Conservation (phyloP, 2,329 filamentous ascomycete species). For the Fusarium virguliforme region DNA sequence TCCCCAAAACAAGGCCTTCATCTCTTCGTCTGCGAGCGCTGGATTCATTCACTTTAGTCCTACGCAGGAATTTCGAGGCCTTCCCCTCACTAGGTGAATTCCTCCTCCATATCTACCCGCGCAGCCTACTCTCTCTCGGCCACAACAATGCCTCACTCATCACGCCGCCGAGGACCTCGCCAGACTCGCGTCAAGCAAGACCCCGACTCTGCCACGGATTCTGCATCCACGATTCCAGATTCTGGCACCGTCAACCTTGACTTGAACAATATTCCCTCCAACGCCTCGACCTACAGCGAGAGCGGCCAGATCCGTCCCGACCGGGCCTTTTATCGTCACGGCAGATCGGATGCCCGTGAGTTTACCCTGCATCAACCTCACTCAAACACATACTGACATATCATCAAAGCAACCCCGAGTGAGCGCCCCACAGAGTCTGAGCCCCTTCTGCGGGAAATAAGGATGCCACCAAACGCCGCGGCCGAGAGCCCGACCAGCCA, state of each 20-base stretch:
- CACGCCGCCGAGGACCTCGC: conserved; percentile 44
- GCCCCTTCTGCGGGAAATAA: conserved; percentile 58
- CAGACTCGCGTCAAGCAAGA: conserved; percentile 49
- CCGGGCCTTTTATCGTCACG: conserved; percentile 49
- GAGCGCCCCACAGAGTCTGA: conserved; percentile 56
- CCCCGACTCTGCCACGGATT: conserved; percentile 41
- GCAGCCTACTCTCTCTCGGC: conserved; percentile 27
- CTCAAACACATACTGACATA: conserved; percentile 11
- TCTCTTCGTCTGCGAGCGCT: conserved; percentile 5
- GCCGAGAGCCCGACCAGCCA: conserved; percentile 47
- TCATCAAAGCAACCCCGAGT: conserved; percentile 57
- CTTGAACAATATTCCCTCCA: conserved; percentile 32
- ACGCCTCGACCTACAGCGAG: conserved; percentile 42
- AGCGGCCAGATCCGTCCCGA: conserved; percentile 33
- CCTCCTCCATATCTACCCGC: conserved; percentile 32
- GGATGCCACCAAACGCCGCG: conserved; percentile 49
- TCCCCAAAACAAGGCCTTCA: conserved; percentile 20
- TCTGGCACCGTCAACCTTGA: conserved; percentile 34
- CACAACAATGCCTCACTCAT: conserved; percentile 40
- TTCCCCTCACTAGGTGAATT: conserved; percentile 19
- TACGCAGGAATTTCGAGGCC: not conserved
- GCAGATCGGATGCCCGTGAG: conserved; percentile 60
- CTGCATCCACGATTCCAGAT: conserved; percentile 24
- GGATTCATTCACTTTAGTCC: conserved; percentile 1
- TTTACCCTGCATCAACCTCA: conserved; percentile 23